Evolutionary conservation across 1,284 basidiomycete species (phyloP), one percentile per base, ranked within the genome.

Genomic region (Fomitopsis betulina): DNA sequence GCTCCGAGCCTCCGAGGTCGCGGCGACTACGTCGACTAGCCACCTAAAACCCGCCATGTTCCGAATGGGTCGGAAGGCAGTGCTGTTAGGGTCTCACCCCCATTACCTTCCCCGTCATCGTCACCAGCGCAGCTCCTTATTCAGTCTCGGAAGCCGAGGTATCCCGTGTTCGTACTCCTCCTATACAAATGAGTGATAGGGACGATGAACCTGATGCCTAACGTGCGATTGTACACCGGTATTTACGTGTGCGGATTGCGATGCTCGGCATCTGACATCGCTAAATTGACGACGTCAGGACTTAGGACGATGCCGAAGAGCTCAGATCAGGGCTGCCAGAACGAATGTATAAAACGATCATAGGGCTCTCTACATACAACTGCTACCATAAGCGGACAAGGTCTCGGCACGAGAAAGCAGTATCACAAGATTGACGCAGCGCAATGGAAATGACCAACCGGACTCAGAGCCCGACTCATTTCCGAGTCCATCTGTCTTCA

Each of bases 401-500:
- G 9, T 9, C 42, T 43, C 42, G 42, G 42, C 19, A 43, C 42
- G 21, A 43, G 8, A 10, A 30, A n/a, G 25, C 45, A 47, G 25
- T 21, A 47, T 47, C 45, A 30, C 25, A 47, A 8, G 13, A 30
- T 21, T 47, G 25, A 47, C 39, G 45, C 45, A 47, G 45, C 27
- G 23, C 9, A 47, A 27, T 47, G 45, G 45, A 47, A 30, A 8
- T 19, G 19, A 13, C 15, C 25, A n/a, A n/a, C n/a, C n/a, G n/a
- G 25, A 15, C 25, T 25, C 25, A 13, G 45, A n/a, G 9, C 2
- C 33, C 19, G 17, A 51, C 49, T 35, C 30, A 74, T 67, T 76
- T 76, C 60, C 74, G 67, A 15, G 74, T 75, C 74, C 89, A 91
- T 61, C 89, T 80, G 66, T 91, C 89, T 69, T 90, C 89, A 21